Evolutionary conservation across 139 green algal genomes (phyloP).

Genomic region (Coccomyxa sp.): DNA sequence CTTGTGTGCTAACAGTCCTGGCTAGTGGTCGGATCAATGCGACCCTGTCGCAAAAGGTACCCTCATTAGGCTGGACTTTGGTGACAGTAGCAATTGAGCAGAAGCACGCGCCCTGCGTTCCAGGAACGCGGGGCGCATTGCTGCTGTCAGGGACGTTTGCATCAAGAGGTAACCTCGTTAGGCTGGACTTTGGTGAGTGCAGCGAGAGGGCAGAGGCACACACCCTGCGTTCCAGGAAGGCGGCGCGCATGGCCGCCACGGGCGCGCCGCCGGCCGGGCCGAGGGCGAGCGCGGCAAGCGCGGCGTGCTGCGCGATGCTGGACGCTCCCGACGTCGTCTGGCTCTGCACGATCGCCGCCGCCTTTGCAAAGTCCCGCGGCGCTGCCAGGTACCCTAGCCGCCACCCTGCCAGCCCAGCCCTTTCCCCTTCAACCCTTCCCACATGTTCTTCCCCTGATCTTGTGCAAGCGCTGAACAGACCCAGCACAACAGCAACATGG

Average conservation of each 20-base stretch:
- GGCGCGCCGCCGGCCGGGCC: slow-evolving; percentile 66
- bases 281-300: slow-evolving; percentile 80
- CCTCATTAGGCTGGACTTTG: too few species aligned
- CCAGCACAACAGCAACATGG: too few species aligned
- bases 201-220: background rate
- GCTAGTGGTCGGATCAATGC: too few species aligned
- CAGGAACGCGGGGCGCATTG: background rate
- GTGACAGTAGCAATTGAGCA: too few species aligned
- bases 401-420: slow-evolving; percentile 52
- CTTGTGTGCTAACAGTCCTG: too few species aligned
- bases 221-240: slow-evolving; percentile 64
- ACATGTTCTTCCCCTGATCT: background rate
- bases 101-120: slow-evolving; percentile 8
- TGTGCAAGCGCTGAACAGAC: background rate
- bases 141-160: too few species aligned
- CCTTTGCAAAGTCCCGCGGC: slow-evolving; percentile 74
- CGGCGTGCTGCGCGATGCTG: slow-evolving; percentile 84
- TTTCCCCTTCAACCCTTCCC: background rate
- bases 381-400: slow-evolving; percentile 95
- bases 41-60: too few species aligned
- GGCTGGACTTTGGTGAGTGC: too few species aligned
- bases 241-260: slow-evolving; percentile 75
- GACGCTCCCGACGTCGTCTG: slow-evolving; percentile 83
- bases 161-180: too few species aligned
- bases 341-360: slow-evolving; percentile 79